phyloP scores from a whole-genome alignment of 108 stramenopile species.

The Conticribra guillardii region DNA sequence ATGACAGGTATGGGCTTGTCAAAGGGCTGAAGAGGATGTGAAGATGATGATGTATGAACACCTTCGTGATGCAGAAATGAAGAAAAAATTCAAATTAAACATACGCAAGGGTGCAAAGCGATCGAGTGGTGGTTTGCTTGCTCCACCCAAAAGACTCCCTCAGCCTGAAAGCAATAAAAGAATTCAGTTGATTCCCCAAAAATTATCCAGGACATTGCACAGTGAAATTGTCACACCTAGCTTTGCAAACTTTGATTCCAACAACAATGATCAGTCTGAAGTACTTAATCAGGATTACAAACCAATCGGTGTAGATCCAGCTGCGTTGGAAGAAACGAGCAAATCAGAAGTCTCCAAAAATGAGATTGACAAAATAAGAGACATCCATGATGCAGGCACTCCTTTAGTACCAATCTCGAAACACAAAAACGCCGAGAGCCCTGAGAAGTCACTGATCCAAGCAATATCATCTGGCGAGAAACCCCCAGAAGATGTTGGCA shows the following conservation, averaged over 20 bases:
- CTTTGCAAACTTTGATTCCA: constrained; percentile 25
- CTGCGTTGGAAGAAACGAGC: too few species aligned
- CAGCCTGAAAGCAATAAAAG: constrained; percentile 39
- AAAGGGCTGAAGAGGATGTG: constrained; percentile 74
- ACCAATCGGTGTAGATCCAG: background rate
- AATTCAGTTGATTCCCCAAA: constrained; percentile 25
- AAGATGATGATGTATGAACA: constrained; percentile 86
- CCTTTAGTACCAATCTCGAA: too few species aligned
- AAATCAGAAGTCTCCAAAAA: too few species aligned
- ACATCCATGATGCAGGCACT: too few species aligned
- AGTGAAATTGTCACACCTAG: constrained; percentile 8
- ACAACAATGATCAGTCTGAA: background rate
- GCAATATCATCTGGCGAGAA: background rate
- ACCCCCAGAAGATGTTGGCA: background rate
- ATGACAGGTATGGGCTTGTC: constrained; percentile 87
- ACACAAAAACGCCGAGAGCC: too few species aligned
- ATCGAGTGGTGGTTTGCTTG: constrained; percentile 29
- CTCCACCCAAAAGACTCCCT: constrained; percentile 41
- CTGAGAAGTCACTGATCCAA: background rate
- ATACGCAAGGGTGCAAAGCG: constrained; percentile 64
- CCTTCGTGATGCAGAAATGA: constrained; percentile 76
- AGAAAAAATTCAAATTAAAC: constrained; percentile 83
- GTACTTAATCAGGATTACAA: background rate
- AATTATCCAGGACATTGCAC: constrained; percentile 2
- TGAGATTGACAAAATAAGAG: too few species aligned